Evolutionary conservation across 2,329 filamentous ascomycete genomes (phyloP).

Genomic region (Aspergillus chevalieri): DNA sequence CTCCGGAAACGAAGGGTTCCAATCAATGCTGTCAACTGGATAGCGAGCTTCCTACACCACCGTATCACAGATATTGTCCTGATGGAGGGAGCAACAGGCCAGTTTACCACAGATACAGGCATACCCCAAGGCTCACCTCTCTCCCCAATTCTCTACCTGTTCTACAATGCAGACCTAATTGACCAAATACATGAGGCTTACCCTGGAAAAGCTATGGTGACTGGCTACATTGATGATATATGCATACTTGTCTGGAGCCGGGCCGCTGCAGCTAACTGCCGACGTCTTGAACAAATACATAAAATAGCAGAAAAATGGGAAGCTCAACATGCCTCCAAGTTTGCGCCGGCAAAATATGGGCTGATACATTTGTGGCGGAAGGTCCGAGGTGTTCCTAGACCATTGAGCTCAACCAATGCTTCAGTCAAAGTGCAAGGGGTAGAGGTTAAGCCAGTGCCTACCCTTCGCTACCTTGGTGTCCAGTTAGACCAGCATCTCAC

Average conservation of each 20-base stretch:
- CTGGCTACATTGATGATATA: background rate
- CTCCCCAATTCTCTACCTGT: constrained; percentile 20
- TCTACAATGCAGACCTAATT: constrained; percentile 21
- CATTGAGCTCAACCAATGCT: background rate
- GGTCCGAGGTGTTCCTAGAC: background rate
- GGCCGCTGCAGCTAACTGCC: background rate
- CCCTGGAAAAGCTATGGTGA: background rate
- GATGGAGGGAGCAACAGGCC: background rate
- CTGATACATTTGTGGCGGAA: background rate
- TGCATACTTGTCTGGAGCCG: background rate
- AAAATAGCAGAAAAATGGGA: background rate
- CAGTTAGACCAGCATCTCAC: background rate
- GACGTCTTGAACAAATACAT: background rate
- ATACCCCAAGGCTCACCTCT: constrained; percentile 9
- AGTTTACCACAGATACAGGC: background rate
- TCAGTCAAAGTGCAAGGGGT: background rate
- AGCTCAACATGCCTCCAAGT: background rate
- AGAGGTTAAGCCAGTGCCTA: background rate
- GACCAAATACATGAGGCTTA: background rate
- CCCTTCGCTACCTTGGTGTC: background rate
- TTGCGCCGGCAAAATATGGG: background rate
- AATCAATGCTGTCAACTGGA: constrained; percentile 13
- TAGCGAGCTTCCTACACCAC: constrained; percentile 10
- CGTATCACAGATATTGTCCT: background rate
- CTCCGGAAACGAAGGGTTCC: background rate